Conservation (phyloP, 352 stramenopile genomes). For the Lagenidium sp. region DNA sequence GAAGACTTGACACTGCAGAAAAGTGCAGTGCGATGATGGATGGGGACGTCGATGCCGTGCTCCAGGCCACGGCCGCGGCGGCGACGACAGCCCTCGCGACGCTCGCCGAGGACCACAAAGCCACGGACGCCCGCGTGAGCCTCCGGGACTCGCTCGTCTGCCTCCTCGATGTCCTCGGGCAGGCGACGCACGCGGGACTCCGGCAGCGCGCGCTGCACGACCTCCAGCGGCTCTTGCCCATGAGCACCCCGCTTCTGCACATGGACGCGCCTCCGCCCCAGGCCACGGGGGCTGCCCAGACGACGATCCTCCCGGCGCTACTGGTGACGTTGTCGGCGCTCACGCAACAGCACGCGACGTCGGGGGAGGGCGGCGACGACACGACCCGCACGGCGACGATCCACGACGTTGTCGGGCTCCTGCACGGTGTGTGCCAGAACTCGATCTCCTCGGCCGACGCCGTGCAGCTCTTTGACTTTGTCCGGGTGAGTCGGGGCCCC, state of each 20-base stretch:
- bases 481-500: slow-evolving; percentile 38
- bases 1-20: too few relatives aligned
- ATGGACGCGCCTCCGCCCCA: slow-evolving; percentile 7
- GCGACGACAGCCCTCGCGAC: too few relatives aligned
- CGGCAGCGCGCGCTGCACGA: neutral
- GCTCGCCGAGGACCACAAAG: too few relatives aligned
- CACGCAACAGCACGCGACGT: slow-evolving; percentile 14
- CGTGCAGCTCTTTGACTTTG: slow-evolving; percentile 62
- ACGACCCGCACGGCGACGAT: too few relatives aligned
- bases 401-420: slow-evolving; percentile 31
- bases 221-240: slow-evolving; percentile 6
- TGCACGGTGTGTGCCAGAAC: slow-evolving; percentile 33
- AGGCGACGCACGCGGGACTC: slow-evolving; percentile 2
- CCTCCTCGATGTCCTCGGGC: slow-evolving; percentile 5
- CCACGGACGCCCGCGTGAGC: neutral
- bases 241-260: slow-evolving; percentile 9
- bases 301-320: slow-evolving; percentile 36
- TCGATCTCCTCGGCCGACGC: slow-evolving; percentile 52
- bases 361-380: slow-evolving; percentile 15
- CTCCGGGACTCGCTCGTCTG: slow-evolving; percentile 12
- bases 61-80: too few relatives aligned
- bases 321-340: slow-evolving; percentile 32
- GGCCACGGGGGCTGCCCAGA: slow-evolving; percentile 6
- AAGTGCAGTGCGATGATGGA: too few relatives aligned
- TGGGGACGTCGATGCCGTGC: neutral